phyloP scores from a whole-genome alignment of 179 eudicot species.

The Pouteria campechiana region DNA sequence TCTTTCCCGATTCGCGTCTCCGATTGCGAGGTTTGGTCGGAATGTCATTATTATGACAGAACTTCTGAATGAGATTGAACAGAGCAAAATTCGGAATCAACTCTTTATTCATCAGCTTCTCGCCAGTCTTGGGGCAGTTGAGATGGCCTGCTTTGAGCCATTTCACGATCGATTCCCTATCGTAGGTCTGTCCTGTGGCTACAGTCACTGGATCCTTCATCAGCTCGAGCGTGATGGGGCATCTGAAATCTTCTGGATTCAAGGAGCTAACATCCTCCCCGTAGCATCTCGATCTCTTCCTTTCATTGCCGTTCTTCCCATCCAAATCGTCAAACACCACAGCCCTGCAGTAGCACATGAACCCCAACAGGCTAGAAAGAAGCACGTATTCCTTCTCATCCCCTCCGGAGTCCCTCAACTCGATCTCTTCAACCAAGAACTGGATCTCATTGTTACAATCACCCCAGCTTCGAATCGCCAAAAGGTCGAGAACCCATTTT shows the following conservation, averaged over 20 bases:
- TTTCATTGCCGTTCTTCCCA: background rate
- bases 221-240: conserved; percentile 81
- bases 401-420: conserved; percentile 9
- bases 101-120: conserved; percentile 29
- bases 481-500: conserved; percentile 32
- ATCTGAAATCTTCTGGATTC: conserved; percentile 62
- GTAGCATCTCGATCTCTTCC: background rate
- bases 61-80: conserved; percentile 30
- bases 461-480: conserved; percentile 49
- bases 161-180: conserved; percentile 54
- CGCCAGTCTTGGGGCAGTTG: conserved; percentile 75
- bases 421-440: conserved; percentile 42
- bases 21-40: conserved; percentile 8
- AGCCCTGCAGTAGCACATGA: conserved; percentile 49
- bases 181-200: conserved; percentile 77
- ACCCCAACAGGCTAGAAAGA: conserved; percentile 29
- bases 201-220: conserved; percentile 82
- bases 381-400: conserved; percentile 21
- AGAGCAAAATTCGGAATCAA: conserved; percentile 63
- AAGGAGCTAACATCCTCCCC: conserved; percentile 9
- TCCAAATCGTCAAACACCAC: conserved; percentile 31
- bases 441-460: conserved; percentile 44
- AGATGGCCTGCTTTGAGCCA: conserved; percentile 66
- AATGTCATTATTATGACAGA: conserved; percentile 36
- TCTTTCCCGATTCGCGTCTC: conserved; percentile 7